Conservation (phyloP, 2,329 filamentous ascomycete genomes). For the Sporothrix humicola region DNA sequence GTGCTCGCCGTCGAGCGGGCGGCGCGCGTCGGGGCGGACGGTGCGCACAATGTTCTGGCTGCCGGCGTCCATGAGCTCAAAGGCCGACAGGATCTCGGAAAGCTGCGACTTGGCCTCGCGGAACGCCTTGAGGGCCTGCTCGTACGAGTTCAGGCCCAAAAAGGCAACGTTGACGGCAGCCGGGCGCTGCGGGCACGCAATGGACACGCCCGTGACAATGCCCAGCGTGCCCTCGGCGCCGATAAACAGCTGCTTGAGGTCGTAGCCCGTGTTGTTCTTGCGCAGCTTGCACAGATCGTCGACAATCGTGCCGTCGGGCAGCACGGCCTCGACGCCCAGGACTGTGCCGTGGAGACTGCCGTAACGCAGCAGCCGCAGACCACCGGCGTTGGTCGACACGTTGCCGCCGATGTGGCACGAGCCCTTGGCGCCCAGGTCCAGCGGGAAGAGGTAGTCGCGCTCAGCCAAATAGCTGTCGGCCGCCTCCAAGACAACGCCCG, state of each 20-base stretch:
- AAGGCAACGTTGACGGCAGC: constrained; percentile 93
- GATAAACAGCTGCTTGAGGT: constrained; percentile 95
- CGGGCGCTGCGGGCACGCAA: constrained; percentile 86
- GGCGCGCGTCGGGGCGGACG: constrained; percentile 73
- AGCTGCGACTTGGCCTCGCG: constrained; percentile 87
- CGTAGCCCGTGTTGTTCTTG: constrained; percentile 99
- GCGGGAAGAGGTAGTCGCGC: constrained; percentile 85
- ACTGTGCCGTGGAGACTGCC: constrained; percentile 94
- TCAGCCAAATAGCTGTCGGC: constrained; percentile 86
- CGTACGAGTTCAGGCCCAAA: constrained; percentile 88
- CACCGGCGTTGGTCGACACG: constrained; percentile 93
- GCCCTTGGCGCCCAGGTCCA: constrained; percentile 97
- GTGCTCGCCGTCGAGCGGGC: constrained; percentile 80
- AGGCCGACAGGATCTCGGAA: constrained; percentile 93
- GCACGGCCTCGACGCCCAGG: constrained; percentile 87
- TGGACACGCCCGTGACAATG: constrained; percentile 87
- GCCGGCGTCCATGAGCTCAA: constrained; percentile 92
- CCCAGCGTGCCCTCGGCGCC: constrained; percentile 94
- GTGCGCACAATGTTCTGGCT: constrained; percentile 78
- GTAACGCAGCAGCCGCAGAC: constrained; percentile 86
- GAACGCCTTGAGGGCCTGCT: constrained; percentile 86
- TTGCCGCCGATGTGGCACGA: constrained; percentile 97
- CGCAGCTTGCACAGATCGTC: constrained; percentile 86
- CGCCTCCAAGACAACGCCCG: constrained; percentile 87
- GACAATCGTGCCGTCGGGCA: constrained; percentile 90